A percentile compares a stretch with the other conserved stretches of the same genome.
phyloP scores from a whole-genome alignment of 306 rosid species.

The Comarum palustre region DNA sequence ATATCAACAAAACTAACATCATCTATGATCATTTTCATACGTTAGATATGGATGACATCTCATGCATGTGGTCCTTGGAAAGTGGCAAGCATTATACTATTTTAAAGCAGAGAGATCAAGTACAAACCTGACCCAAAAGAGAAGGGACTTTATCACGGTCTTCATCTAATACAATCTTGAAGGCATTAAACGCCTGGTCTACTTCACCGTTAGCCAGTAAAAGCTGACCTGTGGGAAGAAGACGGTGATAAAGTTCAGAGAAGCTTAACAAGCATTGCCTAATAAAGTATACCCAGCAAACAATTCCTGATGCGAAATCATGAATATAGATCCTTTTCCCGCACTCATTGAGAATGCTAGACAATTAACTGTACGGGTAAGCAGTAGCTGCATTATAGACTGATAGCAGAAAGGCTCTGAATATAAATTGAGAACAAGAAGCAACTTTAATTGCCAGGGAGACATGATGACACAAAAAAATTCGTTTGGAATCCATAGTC shows the following conservation, averaged over 20 bases:
- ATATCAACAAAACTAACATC: neutral
- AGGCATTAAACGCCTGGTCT: conserved; percentile 92
- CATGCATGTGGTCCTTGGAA: neutral
- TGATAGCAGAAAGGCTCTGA: neutral
- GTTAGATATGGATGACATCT: neutral
- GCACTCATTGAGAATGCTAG: neutral
- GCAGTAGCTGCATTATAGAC: conserved; percentile 1
- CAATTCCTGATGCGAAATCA: neutral
- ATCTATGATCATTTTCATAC: neutral
- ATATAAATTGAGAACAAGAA: conserved; percentile 5
- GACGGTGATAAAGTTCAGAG: conserved; percentile 16
- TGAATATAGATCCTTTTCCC: neutral
- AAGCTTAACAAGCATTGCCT: neutral
- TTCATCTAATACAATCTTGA: conserved; percentile 93
- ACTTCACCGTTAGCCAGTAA: conserved; percentile 94
- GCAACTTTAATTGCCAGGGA: conserved; percentile 1
- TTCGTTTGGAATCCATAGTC: neutral
- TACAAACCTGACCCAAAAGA: conserved; percentile 84
- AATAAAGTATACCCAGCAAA: conserved; percentile 13
- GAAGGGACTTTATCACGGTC: conserved; percentile 94
- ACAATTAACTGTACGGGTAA: neutral
- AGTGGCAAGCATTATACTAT: neutral
- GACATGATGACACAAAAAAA: neutral
- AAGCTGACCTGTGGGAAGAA: conserved; percentile 84
- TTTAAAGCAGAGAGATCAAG: conserved; percentile 12